phyloP scores from a whole-genome alignment of 441 rosid species.

The Brassica balearica region DNA sequence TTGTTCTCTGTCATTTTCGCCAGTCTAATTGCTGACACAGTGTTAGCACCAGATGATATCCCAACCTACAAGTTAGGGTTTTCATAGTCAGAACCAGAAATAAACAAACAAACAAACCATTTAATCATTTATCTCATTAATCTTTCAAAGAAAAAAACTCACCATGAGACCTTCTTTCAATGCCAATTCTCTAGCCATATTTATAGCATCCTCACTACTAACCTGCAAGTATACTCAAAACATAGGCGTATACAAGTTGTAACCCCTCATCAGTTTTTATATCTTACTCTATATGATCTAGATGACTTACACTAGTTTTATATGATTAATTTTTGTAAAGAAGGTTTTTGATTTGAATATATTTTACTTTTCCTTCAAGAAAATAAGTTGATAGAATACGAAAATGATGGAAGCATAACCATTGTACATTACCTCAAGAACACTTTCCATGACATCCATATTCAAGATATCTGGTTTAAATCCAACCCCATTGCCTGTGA shows the following conservation, averaged over 20 bases:
- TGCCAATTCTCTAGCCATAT: slow-evolving; percentile 9
- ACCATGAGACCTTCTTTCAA: slow-evolving; percentile 10
- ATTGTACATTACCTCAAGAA: not conserved
- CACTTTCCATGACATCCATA: not conserved
- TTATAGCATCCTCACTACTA: slow-evolving; percentile 12
- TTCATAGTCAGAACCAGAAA: not conserved
- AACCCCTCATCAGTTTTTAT: too few relatives aligned
- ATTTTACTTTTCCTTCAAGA: too few relatives aligned
- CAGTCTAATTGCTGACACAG: slow-evolving; percentile 2
- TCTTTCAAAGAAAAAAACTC: not conserved
- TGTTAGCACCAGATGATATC: not conserved
- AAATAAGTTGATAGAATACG: not conserved
- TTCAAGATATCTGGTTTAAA: not conserved
- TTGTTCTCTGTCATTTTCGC: not conserved
- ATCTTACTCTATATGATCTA: too few relatives aligned
- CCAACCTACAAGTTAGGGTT: slow-evolving; percentile 11
- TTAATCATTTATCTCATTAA: not conserved
- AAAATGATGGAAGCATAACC: not conserved
- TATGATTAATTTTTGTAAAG: too few relatives aligned
- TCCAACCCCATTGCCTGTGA: not conserved
- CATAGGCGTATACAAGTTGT: not conserved
- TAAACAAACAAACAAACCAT: not conserved
- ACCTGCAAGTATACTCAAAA: not conserved
- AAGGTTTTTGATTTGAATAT: too few relatives aligned
- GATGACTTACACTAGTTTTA: too few relatives aligned